Conservation (phyloP, 106 monocot species). For the Posidonia australis region DNA sequence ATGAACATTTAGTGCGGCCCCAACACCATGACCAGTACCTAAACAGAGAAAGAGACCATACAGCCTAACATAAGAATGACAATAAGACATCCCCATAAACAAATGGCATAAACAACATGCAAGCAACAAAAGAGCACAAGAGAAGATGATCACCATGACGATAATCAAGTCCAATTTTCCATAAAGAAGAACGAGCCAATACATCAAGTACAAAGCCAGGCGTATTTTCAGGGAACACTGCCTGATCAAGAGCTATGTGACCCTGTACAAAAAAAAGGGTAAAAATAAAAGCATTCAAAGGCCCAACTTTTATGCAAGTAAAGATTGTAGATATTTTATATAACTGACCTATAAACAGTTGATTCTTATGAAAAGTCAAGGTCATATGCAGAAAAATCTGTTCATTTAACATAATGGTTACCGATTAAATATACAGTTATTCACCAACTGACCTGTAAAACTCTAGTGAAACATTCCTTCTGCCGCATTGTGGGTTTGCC, state of each 20-base stretch:
- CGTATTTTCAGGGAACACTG: constrained; percentile 80
- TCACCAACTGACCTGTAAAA: constrained; percentile 53
- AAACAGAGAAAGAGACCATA: constrained; percentile 12
- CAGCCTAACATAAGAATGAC: not conserved
- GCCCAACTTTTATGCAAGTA: not conserved
- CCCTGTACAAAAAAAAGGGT: constrained; percentile 57
- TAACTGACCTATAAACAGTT: too few relatives aligned
- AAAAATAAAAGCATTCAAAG: not conserved
- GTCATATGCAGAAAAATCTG: too few relatives aligned
- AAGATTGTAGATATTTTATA: too few relatives aligned
- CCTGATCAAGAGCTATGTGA: constrained; percentile 93
- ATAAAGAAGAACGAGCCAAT: constrained; percentile 69
- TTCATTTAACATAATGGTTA: too few relatives aligned
- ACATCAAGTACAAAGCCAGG: constrained; percentile 98
- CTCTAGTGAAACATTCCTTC: constrained; percentile 94
- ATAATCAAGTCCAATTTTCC: constrained; percentile 98
- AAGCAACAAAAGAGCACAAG: not conserved
- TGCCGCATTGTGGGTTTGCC: constrained; percentile 73
- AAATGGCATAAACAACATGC: not conserved
- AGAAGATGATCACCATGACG: constrained; percentile 54
- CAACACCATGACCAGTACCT: constrained; percentile 99
- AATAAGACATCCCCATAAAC: not conserved
- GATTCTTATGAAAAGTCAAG: too few relatives aligned
- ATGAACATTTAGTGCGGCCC: constrained; percentile 97
- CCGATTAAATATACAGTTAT: too few relatives aligned